Base-by-base conservation (phyloP, 371 early-diverging fungal species). In the Mortierella sp. region DNA sequence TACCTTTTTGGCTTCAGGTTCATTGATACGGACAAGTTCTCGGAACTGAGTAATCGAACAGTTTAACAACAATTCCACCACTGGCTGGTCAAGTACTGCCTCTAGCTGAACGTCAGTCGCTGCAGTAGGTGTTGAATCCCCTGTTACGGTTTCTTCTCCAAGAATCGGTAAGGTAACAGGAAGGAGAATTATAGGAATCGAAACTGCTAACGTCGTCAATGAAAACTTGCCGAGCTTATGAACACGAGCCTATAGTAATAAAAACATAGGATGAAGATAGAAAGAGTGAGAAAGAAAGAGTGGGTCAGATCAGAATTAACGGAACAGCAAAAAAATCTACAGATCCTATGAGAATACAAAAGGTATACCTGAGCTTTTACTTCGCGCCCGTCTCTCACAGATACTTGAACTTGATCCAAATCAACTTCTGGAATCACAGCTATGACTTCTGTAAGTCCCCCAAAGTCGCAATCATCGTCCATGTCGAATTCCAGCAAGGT, bases 151-250 rank as follows among this genome's bases (percentile, higher is more conserved):
- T n/a, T 47, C 17, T 47, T 47, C n/a, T 47, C n/a, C 47, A 5
- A 5, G 28, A 17, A 13, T 2, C 40, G 34, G 3, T 31, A 45
- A 9, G 5, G 12, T 22, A 2, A 55, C 61, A 9, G 80, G 75
- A 0, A 68, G n/a, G 3, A 80, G 65, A 29, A 35, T 47, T 51
- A 80, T 68, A 6, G 75, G 71, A 28, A 80, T 70, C 3, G 75
- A 70, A 1, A 71, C 75, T 2, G 71, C 64, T 28, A 62, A 10
- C 0, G 67, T 80, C 3, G 81, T 80, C 65, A 80, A 45, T 23
- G 71, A 71, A 42, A 80, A 80, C 40, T 75, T 80, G 28, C 81
- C 81, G 3, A 80, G 65, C 26, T 65, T 80, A 19, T 58, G 60
- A 17, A 71, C 61, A n/a, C 71, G 75, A 3, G 75, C 74, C 80